Evolutionary conservation across 1,284 basidiomycete genomes (phyloP), one percentile per base, ranked within the genome.

Genomic region (Pterulicium gracile): DNA sequence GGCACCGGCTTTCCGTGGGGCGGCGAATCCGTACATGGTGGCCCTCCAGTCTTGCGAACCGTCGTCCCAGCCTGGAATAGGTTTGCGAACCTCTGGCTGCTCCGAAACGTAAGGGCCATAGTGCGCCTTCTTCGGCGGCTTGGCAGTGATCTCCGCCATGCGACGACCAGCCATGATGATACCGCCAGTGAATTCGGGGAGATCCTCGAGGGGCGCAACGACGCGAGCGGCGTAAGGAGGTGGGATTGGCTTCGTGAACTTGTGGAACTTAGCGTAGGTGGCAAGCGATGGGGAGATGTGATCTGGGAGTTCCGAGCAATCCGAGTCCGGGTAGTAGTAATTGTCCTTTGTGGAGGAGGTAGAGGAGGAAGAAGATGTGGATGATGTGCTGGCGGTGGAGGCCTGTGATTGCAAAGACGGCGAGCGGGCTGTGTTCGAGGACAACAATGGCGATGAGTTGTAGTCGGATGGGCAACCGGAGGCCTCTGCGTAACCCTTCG

Each of bases 31-130:
- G 60, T 84, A 84, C 2, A 81, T 70, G 5, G 66, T 66, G 1
- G 75, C 65, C 18, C 81, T 72, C 81, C 81, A 84, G 0, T 73
- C 75, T 47, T 76, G 65, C 17, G 68, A 71, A 42, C 79, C 75
- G 51, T 84, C 81, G 2, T 73, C 81, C 81, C 82, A 84, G 4
- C 81, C 81, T 0, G 78, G 76, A 23, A 82, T 70, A 44, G 56
- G 62, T 59, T 61, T 70, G 57, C 54, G 62, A 18, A 56, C 61
- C 51, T 52, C 64, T 52, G 14, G 48, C 34, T 20, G 56, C 52
- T 22, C 58, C 58, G 48, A 12, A 7, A n/a, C 24, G 13, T 15
- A 12, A 24, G 19, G 19, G 32, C 24, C 13, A 56, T 32, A 32
- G 27, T 10, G 10, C 7, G 27, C n/a, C 27, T 32, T 32, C 55